These are phyloP conservation scores for Aspergillus wentii DNA, from an alignment of 495 filamentous ascomycete genomes.

Conservation along the genomic window DNA sequence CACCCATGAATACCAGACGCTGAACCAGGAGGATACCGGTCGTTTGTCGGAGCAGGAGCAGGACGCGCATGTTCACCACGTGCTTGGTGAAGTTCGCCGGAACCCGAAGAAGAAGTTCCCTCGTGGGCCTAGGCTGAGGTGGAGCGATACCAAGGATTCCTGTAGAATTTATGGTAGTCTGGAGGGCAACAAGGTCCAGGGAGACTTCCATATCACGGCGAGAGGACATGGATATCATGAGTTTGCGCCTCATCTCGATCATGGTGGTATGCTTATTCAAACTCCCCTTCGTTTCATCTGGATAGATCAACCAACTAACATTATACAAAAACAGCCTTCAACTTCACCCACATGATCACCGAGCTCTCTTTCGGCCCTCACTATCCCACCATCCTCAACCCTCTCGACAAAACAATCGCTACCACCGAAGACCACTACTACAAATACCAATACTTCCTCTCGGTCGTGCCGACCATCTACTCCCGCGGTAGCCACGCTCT, in stretches of 20 bases:
- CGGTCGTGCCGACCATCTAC: slow-evolving; percentile 94
- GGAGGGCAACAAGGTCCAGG: slow-evolving; percentile 92
- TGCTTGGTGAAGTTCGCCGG: slow-evolving; percentile 39
- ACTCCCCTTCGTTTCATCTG: not conserved
- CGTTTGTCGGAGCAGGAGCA: slow-evolving; percentile 42
- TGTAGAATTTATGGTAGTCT: slow-evolving; percentile 89
- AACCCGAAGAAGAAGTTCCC: slow-evolving; percentile 50
- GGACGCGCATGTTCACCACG: slow-evolving; percentile 48
- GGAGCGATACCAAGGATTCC: slow-evolving; percentile 49
- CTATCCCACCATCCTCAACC: slow-evolving; percentile 90
- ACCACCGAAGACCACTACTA: slow-evolving; percentile 73
- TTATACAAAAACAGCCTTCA: slow-evolving; percentile 73
- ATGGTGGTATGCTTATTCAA: slow-evolving; percentile 53
- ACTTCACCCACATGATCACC: slow-evolving; percentile 96
- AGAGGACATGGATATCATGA: slow-evolving; percentile 90
- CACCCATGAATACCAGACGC: slow-evolving; percentile 47
- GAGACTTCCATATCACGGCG: slow-evolving; percentile 97
- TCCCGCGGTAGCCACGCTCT: slow-evolving; percentile 51
- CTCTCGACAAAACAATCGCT: slow-evolving; percentile 86
- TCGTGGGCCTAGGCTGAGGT: slow-evolving; percentile 64
- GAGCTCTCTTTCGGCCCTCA: slow-evolving; percentile 95
- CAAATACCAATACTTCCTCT: slow-evolving; percentile 98
- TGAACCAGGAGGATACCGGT: slow-evolving; percentile 40
- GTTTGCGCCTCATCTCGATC: slow-evolving; percentile 75
- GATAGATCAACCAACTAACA: slow-evolving; percentile 2